These are phyloP conservation scores for Oryza rufipogon DNA, from an alignment of 176 grass and related monocot genomes.

Conservation along the genomic window DNA sequence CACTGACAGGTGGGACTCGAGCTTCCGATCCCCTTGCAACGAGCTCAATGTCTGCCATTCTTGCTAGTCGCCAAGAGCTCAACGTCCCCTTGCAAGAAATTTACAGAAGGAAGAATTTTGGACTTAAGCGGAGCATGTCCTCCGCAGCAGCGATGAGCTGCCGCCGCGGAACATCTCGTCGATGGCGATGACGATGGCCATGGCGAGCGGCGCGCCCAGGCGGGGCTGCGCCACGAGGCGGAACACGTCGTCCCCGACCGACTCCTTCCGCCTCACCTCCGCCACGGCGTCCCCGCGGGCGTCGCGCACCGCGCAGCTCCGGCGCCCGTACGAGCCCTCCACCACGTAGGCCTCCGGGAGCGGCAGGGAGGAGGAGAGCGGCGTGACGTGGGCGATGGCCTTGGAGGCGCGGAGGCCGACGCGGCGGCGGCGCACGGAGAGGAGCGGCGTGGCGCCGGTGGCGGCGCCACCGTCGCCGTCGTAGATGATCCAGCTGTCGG, in stretches of 20 bases:
- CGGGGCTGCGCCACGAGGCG: slow-evolving; percentile 41
- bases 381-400: slow-evolving; percentile 46
- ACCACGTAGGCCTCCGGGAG: slow-evolving; percentile 33
- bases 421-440: slow-evolving; percentile 62
- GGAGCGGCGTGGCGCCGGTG: slow-evolving; percentile 16
- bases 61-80: too few species aligned
- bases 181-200: slow-evolving; percentile 74
- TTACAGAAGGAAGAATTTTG: not conserved
- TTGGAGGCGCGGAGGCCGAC: slow-evolving; percentile 42
- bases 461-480: slow-evolving; percentile 52
- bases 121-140: slow-evolving; percentile 22
- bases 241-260: slow-evolving; percentile 66
- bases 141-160: slow-evolving; percentile 22
- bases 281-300: slow-evolving; percentile 46
- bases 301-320: slow-evolving; percentile 58
- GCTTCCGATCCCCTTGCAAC: too few species aligned
- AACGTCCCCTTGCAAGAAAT: too few species aligned
- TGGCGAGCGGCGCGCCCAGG: slow-evolving; percentile 50
- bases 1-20: not conserved
- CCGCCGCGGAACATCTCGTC: slow-evolving; percentile 68
- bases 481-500: slow-evolving; percentile 65
- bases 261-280: slow-evolving; percentile 64
- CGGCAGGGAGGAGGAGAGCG: not conserved
- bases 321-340: slow-evolving; percentile 70
- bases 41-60: too few species aligned